Base-by-base conservation (phyloP, 2,329 filamentous ascomycete species). In the Aureobasidium sp. region DNA sequence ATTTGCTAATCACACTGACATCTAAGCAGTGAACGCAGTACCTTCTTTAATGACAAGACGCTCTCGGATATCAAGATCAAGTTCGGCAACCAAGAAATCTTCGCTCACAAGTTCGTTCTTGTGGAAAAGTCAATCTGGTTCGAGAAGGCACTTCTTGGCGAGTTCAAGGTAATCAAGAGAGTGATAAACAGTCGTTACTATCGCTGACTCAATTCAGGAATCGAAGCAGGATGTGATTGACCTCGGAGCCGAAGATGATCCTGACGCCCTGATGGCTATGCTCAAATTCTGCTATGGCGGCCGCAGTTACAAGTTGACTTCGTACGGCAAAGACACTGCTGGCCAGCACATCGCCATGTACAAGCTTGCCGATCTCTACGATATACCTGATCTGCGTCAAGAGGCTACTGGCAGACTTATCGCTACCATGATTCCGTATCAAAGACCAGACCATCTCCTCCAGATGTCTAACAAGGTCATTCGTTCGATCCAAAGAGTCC, bases 51-150 rank as follows among this genome's bases (percentile, higher is more conserved):
- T 16, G 33, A 48, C 31, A 20, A 48, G 29, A 38, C 29, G 4
- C 23, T 47, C 8, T 60, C 43, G 13, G 56, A 60, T 27, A 23
- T 47, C n/a, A 20, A 33, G n/a, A 42, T 60, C 56, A 60, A 48
- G 15, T 48, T 60, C 8, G 42, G 56, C 33, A 15, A 60, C 43
- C 42, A 48, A 10, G 27, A 38, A n/a, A 27, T 38, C 5, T 60
- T 60, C 11, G 56, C 56, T 18, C 56, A 60, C 56, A 48, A 36
- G 23, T 20, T 38, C 7, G 20, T 36, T 8, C 56, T 60, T 18
- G 56, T 40, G 11, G 20, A 48, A n/a, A 47, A 29, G 2, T 60
- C 42, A 9, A 15, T 60, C 42, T 60, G 43, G 42, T 60, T 60
- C 11, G 29, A 29, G 13, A 60, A 27, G 45, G 56, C 56, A 10